Conservation (phyloP, 352 stramenopile genomes). For the Phytophthora palmivora region DNA sequence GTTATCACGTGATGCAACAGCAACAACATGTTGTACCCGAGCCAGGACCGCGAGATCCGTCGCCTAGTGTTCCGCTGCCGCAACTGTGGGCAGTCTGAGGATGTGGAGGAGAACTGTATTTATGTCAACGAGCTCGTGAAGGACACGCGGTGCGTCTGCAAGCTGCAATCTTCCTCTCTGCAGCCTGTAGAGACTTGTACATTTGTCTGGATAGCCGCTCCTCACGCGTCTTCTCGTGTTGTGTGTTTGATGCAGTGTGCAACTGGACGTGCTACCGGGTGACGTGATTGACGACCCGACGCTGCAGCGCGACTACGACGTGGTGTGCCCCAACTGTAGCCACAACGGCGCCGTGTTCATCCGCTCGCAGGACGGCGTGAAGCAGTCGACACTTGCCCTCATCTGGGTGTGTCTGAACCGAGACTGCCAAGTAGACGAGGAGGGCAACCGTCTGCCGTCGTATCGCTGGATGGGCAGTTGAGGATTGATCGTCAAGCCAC, state of each 20-base stretch:
- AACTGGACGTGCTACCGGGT: constrained; percentile 84
- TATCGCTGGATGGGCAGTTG: constrained; percentile 87
- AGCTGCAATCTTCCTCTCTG: not conserved
- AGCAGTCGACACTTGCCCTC: constrained; percentile 86
- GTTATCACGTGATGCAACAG: constrained; percentile 33
- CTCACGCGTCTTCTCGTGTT: constrained; percentile 2
- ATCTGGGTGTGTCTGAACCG: constrained; percentile 91
- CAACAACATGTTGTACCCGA: constrained; percentile 94
- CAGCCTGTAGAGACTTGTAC: not conserved
- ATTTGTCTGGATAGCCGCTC: not conserved
- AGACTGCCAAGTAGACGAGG: constrained; percentile 88
- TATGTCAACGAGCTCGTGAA: constrained; percentile 92
- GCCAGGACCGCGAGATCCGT: constrained; percentile 86
- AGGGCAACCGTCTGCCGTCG: constrained; percentile 83
- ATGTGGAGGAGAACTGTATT: constrained; percentile 92
- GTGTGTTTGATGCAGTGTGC: constrained; percentile 51
- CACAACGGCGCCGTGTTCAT: constrained; percentile 89
- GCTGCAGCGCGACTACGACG: constrained; percentile 89
- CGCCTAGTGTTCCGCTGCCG: constrained; percentile 88
- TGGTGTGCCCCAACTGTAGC: constrained; percentile 79
- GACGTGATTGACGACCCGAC: constrained; percentile 91
- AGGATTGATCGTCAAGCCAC: constrained; percentile 4
- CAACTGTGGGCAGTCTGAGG: constrained; percentile 87
- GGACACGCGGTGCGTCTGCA: constrained; percentile 72
- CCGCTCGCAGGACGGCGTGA: constrained; percentile 88